Conservation (phyloP, 768 basidiomycete species). For the Gautieria morchelliformis region DNA sequence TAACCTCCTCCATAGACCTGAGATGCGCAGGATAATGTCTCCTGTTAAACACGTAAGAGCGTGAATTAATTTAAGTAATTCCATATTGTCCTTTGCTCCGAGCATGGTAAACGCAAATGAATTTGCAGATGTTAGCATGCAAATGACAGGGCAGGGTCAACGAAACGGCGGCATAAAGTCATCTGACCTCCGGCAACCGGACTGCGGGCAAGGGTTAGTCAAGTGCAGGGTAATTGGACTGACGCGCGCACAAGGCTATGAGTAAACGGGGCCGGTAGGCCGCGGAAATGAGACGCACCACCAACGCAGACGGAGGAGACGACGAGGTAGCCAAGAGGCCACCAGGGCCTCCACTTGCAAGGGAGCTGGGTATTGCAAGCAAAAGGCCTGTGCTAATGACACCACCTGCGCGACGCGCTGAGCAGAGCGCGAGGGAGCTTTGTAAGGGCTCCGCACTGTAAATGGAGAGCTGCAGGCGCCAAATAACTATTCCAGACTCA, state of each 20-base stretch:
- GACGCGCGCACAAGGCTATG: background rate
- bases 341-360: constrained; percentile 43
- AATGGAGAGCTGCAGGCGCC: too few species aligned
- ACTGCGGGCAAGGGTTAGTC: too few species aligned
- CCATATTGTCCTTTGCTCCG: constrained; percentile 19
- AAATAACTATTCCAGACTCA: too few species aligned
- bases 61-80: constrained; percentile 25
- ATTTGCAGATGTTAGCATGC: constrained; percentile 29
- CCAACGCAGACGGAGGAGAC: constrained; percentile 19
- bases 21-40: constrained; percentile 30
- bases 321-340: constrained; percentile 40
- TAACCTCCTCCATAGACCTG: constrained; percentile 30
- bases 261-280: too few species aligned
- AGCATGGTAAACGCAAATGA: constrained; percentile 33
- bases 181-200: constrained; percentile 23
- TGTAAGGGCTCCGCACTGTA: too few species aligned
- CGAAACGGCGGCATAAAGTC: constrained; percentile 41
- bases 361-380: constrained; percentile 37
- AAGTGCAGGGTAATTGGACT: too few species aligned
- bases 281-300: background rate
- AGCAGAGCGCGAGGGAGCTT: background rate
- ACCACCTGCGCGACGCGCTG: constrained; percentile 9
- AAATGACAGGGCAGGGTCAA: constrained; percentile 40
- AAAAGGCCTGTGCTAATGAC: constrained; percentile 46
- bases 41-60: constrained; percentile 25